phyloP scores from a whole-genome alignment of 2,329 filamentous ascomycete species.

The Colletotrichum lini region DNA sequence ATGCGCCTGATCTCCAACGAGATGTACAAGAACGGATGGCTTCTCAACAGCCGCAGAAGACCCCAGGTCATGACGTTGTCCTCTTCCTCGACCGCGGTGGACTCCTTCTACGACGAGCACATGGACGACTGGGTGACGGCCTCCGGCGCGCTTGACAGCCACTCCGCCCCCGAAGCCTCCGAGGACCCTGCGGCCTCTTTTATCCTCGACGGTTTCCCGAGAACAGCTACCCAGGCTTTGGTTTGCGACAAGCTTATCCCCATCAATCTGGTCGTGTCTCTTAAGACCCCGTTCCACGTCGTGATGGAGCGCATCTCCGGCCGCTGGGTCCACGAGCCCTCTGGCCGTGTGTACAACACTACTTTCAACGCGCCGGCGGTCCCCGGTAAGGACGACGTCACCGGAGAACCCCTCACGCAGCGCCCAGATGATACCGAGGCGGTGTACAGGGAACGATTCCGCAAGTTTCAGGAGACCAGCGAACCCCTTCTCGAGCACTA shows the following conservation, averaged over 20 bases:
- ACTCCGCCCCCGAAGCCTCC: conserved; percentile 62
- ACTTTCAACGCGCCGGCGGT: conserved; percentile 90
- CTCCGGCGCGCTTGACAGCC: conserved; percentile 55
- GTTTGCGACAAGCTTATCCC: conserved; percentile 86
- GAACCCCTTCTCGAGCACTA: conserved; percentile 91
- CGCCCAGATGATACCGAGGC: conserved; percentile 89
- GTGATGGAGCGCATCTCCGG: conserved; percentile 92
- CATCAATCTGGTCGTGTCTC: conserved; percentile 93
- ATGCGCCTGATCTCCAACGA: conserved; percentile 93
- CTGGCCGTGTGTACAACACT: conserved; percentile 95
- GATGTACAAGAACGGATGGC: conserved; percentile 88
- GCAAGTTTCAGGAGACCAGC: conserved; percentile 90
- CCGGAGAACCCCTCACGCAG: conserved; percentile 87
- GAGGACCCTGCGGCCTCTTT: conserved; percentile 87
- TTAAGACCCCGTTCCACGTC: conserved; percentile 87
- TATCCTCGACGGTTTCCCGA: conserved; percentile 95
- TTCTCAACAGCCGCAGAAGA: conserved; percentile 61
- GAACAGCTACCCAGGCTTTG: conserved; percentile 84
- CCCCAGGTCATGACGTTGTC: conserved; percentile 68
- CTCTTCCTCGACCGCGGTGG: conserved; percentile 57
- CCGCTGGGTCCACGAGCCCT: conserved; percentile 93
- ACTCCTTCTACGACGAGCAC: conserved; percentile 48
- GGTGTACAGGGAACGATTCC: conserved; percentile 84
- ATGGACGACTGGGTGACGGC: conserved; percentile 59
- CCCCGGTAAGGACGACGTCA: conserved; percentile 87